Conservation (phyloP, 768 basidiomycete genomes). For the Podaxis sp. region DNA sequence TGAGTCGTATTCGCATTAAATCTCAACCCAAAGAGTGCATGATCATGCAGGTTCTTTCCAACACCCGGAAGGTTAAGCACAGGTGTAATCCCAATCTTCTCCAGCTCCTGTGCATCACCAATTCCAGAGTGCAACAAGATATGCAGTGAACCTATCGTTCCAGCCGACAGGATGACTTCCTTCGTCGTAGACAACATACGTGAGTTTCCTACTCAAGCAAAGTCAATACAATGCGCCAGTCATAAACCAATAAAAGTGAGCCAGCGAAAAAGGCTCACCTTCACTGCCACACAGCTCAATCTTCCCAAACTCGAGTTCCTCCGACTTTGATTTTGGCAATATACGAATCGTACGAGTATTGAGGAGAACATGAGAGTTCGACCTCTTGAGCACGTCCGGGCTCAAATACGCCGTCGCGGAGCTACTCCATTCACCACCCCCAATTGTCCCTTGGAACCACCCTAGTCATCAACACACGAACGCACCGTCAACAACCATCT, state of each 20-base stretch:
- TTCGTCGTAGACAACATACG: background rate
- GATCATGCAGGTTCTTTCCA: conserved; percentile 20
- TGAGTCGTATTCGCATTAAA: conserved; percentile 19
- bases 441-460: conserved; percentile 26
- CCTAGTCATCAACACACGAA: conserved; percentile 5
- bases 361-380: background rate
- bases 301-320: background rate
- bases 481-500: too few relatives aligned
- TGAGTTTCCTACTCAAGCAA: too few relatives aligned
- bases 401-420: conserved; percentile 31
- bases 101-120: conserved; percentile 17
- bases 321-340: background rate
- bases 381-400: conserved; percentile 21
- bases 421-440: conserved; percentile 28
- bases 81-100: conserved; percentile 16
- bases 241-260: too few relatives aligned
- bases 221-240: too few relatives aligned
- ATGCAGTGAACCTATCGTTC: conserved; percentile 23
- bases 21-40: background rate
- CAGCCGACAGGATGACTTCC: conserved; percentile 17
- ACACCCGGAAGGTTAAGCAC: conserved; percentile 22
- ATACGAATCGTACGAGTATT: background rate
- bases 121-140: conserved; percentile 26
- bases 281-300: too few relatives aligned
- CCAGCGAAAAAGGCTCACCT: too few relatives aligned